phyloP scores from a whole-genome alignment of 1,284 basidiomycete genomes.

The Moniliophthora roreri region DNA sequence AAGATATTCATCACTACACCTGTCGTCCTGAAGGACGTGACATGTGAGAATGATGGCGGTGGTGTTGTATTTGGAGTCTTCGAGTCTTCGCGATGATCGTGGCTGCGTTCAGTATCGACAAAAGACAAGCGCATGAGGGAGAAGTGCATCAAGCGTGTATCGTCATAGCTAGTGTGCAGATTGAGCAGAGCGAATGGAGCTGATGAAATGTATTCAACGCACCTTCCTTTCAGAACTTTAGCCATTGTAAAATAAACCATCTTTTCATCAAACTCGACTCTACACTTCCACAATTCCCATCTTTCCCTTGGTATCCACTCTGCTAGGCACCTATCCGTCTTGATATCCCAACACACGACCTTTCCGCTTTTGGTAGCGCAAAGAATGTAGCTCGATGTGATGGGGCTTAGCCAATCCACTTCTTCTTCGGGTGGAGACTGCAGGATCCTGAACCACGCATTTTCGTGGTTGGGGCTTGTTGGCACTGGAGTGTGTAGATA shows the following conservation, averaged over 20 bases:
- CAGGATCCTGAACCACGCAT: slow-evolving; percentile 60
- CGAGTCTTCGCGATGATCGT: slow-evolving; percentile 16
- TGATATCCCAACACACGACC: slow-evolving; percentile 76
- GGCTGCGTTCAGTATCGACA: slow-evolving; percentile 38
- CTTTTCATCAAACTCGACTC: slow-evolving; percentile 69
- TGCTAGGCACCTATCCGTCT: slow-evolving; percentile 54
- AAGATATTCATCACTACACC: slow-evolving; percentile 78
- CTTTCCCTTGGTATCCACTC: slow-evolving; percentile 65
- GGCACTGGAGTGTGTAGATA: slow-evolving; percentile 19
- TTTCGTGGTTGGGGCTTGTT: slow-evolving; percentile 34
- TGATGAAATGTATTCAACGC: slow-evolving; percentile 26
- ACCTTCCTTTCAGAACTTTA: slow-evolving; percentile 52
- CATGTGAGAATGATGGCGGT: slow-evolving; percentile 49
- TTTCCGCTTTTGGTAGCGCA: slow-evolving; percentile 73
- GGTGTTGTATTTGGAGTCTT: slow-evolving; percentile 21
- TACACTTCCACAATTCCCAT: slow-evolving; percentile 76
- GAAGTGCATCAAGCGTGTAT: slow-evolving; percentile 54
- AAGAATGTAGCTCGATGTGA: slow-evolving; percentile 69
- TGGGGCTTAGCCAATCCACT: slow-evolving; percentile 73
- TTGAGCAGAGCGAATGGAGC: not conserved
- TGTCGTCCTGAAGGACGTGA: slow-evolving; percentile 60
- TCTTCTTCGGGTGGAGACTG: slow-evolving; percentile 62
- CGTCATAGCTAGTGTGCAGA: slow-evolving; percentile 35
- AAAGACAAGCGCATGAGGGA: slow-evolving; percentile 56
- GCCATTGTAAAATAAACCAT: slow-evolving; percentile 77